phyloP scores from a whole-genome alignment of 768 basidiomycete species.

The Cystobasidium onofrii region DNA sequence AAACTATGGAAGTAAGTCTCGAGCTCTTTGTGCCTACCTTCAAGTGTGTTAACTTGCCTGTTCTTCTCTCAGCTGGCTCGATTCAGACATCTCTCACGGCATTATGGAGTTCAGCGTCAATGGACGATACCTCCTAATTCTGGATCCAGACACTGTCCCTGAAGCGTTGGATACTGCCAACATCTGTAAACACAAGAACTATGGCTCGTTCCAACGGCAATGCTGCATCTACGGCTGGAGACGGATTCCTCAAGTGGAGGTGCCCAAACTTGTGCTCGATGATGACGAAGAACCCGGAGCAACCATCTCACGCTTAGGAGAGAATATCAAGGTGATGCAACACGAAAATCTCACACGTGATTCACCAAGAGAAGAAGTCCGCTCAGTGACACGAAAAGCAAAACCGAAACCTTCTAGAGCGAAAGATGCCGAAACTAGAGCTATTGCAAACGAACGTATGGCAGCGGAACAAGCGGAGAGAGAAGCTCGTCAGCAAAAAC shows the following conservation, averaged over 20 bases:
- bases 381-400: slow-evolving; percentile 21
- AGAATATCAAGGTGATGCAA: slow-evolving; percentile 27
- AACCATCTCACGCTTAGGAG: neutral
- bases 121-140: slow-evolving; percentile 21
- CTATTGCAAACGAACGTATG: slow-evolving; percentile 4
- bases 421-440: slow-evolving; percentile 20
- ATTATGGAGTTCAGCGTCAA: slow-evolving; percentile 25
- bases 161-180: neutral
- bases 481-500: neutral
- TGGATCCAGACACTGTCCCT: slow-evolving; percentile 12
- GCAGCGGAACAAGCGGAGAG: neutral
- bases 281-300: slow-evolving; percentile 4
- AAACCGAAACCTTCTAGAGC: slow-evolving; percentile 28
- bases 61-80: slow-evolving; percentile 21
- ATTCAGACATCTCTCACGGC: neutral
- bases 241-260: slow-evolving; percentile 11
- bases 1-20: slow-evolving; percentile 30
- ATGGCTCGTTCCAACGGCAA: slow-evolving; percentile 26
- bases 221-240: slow-evolving; percentile 29
- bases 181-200: slow-evolving; percentile 29
- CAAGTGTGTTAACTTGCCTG: neutral
- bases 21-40: too few species aligned
- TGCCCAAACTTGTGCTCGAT: slow-evolving; percentile 14
- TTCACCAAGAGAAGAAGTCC: slow-evolving; percentile 20
- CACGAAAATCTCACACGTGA: slow-evolving; percentile 17